Percentiles rank a stretch among this genome's conserved stretches.
These are phyloP conservation scores for Neoboletus brunneissimus DNA, from an alignment of 768 basidiomycete genomes.

Conservation along the genomic window DNA sequence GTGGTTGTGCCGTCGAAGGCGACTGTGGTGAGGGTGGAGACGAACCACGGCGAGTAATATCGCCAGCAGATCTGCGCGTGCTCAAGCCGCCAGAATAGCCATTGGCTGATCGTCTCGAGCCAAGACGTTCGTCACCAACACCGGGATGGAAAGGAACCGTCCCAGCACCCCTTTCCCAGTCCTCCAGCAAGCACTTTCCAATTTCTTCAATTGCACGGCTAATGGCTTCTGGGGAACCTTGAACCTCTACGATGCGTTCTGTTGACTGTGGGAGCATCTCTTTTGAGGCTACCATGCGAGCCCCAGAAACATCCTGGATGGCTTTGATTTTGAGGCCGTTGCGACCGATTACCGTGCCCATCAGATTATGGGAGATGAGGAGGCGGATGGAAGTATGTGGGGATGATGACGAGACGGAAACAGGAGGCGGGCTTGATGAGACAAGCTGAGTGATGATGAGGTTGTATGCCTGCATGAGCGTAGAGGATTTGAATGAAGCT, in stretches of 20 bases:
- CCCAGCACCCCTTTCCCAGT: conserved; percentile 92
- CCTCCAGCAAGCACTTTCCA: conserved; percentile 90
- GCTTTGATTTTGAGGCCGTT: conserved; percentile 97
- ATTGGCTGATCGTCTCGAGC: conserved; percentile 49
- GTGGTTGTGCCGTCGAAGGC: conserved; percentile 51
- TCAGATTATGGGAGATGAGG: conserved; percentile 97
- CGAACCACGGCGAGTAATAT: conserved; percentile 44
- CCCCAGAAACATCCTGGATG: conserved; percentile 94
- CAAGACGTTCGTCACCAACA: conserved; percentile 64
- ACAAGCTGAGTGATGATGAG: conserved; percentile 93
- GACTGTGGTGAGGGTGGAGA: conserved; percentile 36
- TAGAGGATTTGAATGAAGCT: conserved; percentile 10
- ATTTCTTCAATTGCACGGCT: conserved; percentile 94
- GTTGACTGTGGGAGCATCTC: conserved; percentile 99
- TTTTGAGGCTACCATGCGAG: conserved; percentile 97
- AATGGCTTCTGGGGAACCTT: conserved; percentile 90
- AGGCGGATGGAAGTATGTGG: conserved; percentile 89
- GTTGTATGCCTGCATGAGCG: conserved; percentile 74
- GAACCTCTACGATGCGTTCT: conserved; percentile 97
- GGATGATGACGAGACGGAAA: conserved; percentile 63
- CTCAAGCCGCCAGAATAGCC: conserved; percentile 48
- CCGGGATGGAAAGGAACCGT: conserved; percentile 97
- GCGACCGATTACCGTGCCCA: conserved; percentile 98
- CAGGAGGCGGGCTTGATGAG: conserved; percentile 68
- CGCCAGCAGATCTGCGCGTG: conserved; percentile 67